Evolutionary conservation across 2,329 filamentous ascomycete genomes (phyloP).

Genomic region (Colletotrichum agaves): DNA sequence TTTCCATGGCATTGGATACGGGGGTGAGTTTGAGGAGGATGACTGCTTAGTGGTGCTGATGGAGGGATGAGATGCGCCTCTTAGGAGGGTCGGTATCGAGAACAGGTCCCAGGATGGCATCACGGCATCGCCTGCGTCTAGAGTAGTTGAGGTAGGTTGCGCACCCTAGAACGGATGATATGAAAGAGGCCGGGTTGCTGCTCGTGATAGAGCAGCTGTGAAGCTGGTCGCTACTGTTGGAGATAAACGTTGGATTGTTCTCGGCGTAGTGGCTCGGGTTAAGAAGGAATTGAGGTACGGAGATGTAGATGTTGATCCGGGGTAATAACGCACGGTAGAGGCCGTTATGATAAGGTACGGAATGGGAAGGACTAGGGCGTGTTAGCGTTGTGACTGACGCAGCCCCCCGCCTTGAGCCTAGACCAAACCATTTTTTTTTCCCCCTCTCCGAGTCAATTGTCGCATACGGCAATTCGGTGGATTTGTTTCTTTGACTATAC

Average conservation of each 20-base stretch:
- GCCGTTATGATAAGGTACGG: neutral
- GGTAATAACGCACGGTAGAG: neutral
- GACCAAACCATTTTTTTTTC: neutral
- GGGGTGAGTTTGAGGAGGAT: neutral
- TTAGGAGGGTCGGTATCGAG: conserved; percentile 13
- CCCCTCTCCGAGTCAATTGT: no score
- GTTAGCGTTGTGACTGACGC: neutral
- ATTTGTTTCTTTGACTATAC: no score
- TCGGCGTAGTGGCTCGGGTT: no score
- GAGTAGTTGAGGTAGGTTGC: conserved; percentile 6
- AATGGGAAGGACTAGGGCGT: neutral
- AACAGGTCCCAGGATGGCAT: neutral
- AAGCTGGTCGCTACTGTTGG: neutral
- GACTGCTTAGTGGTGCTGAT: neutral
- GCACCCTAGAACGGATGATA: conserved; percentile 13
- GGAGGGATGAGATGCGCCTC: neutral
- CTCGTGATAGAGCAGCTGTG: conserved; percentile 21
- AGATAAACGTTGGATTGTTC: neutral
- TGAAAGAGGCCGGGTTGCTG: conserved; percentile 2
- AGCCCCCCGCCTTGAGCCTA: neutral
- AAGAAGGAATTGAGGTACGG: neutral
- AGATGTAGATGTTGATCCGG: neutral
- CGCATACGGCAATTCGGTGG: no score
- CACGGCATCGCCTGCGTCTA: neutral
- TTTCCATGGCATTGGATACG: conserved; percentile 14